Evolutionary conservation across 768 basidiomycete species (phyloP).

Genomic region (Antrodiella citrinella): DNA sequence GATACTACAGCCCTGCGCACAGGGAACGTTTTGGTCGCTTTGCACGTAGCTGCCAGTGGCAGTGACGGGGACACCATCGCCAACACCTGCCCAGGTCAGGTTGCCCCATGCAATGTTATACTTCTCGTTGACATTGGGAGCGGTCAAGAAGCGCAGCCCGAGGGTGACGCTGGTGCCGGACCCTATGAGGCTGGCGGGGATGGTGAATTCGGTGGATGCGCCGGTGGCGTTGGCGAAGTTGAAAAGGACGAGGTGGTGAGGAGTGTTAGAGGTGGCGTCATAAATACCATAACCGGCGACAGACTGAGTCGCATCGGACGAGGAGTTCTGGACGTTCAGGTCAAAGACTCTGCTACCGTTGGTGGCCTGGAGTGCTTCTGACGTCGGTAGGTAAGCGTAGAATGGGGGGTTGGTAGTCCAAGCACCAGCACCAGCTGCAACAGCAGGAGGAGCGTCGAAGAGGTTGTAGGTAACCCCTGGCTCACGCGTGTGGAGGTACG

Average conservation of each 20-base stretch:
- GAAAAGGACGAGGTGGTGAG: constrained; percentile 38
- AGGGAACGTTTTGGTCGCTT: constrained; percentile 30
- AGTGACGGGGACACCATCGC: constrained; percentile 30
- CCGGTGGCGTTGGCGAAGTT: constrained; percentile 39
- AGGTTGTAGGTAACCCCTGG: constrained; percentile 45
- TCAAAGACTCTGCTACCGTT: constrained; percentile 39
- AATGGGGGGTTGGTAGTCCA: constrained; percentile 45
- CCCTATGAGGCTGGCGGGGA: constrained; percentile 28
- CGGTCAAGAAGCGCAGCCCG: constrained; percentile 40
- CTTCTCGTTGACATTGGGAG: constrained; percentile 38
- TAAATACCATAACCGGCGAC: constrained; percentile 53
- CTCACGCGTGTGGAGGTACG: constrained; percentile 48
- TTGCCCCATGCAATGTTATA: constrained; percentile 56
- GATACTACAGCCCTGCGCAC: constrained; percentile 37
- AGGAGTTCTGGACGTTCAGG: constrained; percentile 35
- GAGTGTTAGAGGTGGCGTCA: constrained; percentile 36
- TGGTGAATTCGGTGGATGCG: constrained; percentile 30
- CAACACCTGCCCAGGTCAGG: constrained; percentile 36
- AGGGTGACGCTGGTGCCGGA: constrained; percentile 21
- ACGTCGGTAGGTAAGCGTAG: constrained; percentile 39
- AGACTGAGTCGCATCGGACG: constrained; percentile 27
- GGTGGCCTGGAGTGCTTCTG: constrained; percentile 34
- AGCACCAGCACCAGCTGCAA: constrained; percentile 17
- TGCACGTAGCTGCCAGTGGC: constrained; percentile 19
- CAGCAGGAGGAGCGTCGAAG: constrained; percentile 35